Evolutionary conservation across 2,329 filamentous ascomycete species (phyloP).

Genomic region (Arachnomyces sp.): DNA sequence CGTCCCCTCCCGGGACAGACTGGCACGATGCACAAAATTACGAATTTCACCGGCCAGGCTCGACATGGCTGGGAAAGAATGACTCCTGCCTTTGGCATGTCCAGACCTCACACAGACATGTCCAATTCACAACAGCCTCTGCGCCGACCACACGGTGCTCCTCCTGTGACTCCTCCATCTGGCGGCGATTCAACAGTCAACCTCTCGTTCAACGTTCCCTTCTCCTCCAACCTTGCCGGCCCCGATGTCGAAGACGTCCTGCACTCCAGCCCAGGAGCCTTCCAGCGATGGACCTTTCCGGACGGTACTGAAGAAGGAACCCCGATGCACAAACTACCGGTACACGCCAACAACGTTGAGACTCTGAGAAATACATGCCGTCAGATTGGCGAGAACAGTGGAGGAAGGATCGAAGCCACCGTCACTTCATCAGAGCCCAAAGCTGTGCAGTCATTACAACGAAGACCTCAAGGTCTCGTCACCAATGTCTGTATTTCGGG

Average conservation of each 20-base stretch:
- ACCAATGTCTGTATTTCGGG: constrained; percentile 90
- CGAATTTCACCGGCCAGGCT: constrained; percentile 59
- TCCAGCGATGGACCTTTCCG: constrained; percentile 88
- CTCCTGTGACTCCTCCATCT: constrained; percentile 55
- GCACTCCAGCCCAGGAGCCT: constrained; percentile 79
- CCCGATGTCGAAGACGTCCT: constrained; percentile 92
- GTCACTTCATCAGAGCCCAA: constrained; percentile 78
- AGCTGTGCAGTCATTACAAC: constrained; percentile 44
- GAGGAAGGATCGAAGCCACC: constrained; percentile 69
- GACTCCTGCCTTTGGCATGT: constrained; percentile 57
- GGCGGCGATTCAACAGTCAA: constrained; percentile 72
- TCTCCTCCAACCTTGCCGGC: constrained; percentile 83
- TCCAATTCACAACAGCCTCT: constrained; percentile 41
- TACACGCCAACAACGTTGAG: constrained; percentile 80
- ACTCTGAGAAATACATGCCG: constrained; percentile 72
- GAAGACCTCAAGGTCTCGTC: constrained; percentile 51
- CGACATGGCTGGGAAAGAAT: constrained; percentile 63
- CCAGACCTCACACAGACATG: constrained; percentile 51
- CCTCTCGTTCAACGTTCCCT: constrained; percentile 95
- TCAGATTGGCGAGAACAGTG: constrained; percentile 63
- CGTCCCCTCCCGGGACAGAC: constrained; percentile 22
- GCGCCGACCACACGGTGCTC: constrained; percentile 46
- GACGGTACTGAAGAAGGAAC: constrained; percentile 77
- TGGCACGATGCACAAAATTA: constrained; percentile 58
- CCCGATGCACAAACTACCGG: constrained; percentile 80